Percentiles rank a stretch among this genome's conserved stretches.
These are phyloP conservation scores for Nicotiana rustica DNA, from an alignment of 305 asterid species.

Conservation along the genomic window DNA sequence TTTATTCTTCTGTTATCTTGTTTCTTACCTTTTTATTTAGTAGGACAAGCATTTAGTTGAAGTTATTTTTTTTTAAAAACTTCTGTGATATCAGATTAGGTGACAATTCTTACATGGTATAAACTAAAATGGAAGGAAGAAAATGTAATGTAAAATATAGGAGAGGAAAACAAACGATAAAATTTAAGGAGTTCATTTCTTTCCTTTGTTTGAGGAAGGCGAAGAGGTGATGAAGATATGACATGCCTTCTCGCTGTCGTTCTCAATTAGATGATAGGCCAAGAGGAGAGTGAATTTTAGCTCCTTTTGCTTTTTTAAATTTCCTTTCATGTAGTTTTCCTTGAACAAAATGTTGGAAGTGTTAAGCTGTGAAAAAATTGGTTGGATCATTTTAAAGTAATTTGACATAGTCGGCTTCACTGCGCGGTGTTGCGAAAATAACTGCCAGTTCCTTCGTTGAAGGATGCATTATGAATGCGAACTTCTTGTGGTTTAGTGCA, in stretches of 20 bases:
- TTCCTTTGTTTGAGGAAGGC: conserved; percentile 11
- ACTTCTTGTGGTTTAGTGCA: not conserved
- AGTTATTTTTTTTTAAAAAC: not conserved
- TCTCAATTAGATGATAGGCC: conserved; percentile 12
- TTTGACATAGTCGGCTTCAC: not conserved
- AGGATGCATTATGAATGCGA: not conserved
- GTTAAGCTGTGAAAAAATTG: not conserved
- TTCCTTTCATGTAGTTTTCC: conserved; percentile 1
- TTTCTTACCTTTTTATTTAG: conserved; percentile 9
- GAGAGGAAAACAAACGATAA: not conserved
- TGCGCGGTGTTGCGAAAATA: not conserved
- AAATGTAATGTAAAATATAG: not conserved
- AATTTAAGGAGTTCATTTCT: not conserved
- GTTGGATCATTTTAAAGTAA: conserved; percentile 1
- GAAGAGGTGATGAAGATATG: not conserved
- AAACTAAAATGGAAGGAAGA: not conserved
- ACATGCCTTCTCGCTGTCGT: not conserved
- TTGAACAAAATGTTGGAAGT: conserved; percentile 8
- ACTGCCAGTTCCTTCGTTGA: not conserved
- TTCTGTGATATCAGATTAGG: not conserved
- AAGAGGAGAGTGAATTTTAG: not conserved
- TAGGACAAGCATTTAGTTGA: conserved; percentile 29
- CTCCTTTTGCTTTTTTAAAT: not conserved
- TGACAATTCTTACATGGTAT: not conserved
- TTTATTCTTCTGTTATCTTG: conserved; percentile 27